phyloP scores from a whole-genome alignment of 2,329 filamentous ascomycete genomes.

The Raffaelea ambrosiae region DNA sequence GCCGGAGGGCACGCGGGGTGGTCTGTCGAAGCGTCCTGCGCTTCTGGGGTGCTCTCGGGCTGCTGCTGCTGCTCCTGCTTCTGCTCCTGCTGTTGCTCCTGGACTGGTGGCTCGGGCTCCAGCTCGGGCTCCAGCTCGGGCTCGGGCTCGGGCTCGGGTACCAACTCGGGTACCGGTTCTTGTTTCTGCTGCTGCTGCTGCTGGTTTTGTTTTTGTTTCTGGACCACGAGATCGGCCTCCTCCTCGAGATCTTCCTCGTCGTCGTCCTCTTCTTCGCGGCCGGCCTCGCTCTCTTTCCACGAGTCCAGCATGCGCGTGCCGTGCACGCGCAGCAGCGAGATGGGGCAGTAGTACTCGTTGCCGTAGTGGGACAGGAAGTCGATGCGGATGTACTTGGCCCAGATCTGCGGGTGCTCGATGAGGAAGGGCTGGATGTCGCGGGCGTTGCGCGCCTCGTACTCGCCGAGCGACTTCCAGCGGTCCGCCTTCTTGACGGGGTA shows the following conservation, averaged over 20 bases:
- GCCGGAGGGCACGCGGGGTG: too few species aligned
- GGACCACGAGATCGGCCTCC: slow-evolving; percentile 21
- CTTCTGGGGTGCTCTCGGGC: background rate
- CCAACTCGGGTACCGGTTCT: slow-evolving; percentile 1
- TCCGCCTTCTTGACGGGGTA: slow-evolving; percentile 93
- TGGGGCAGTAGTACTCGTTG: slow-evolving; percentile 91
- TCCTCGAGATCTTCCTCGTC: slow-evolving; percentile 39
- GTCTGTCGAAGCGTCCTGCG: too few species aligned
- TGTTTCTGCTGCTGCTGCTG: slow-evolving; percentile 1
- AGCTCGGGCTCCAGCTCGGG: slow-evolving; percentile 7
- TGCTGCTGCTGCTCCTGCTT: slow-evolving; percentile 4
- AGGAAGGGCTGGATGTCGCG: slow-evolving; percentile 91
- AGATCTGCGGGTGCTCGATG: slow-evolving; percentile 90
- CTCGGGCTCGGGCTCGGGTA: slow-evolving; percentile 16
- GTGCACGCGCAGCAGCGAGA: slow-evolving; percentile 85
- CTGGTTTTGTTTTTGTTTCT: background rate
- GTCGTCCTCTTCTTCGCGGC: slow-evolving; percentile 55
- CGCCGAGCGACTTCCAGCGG: slow-evolving; percentile 83
- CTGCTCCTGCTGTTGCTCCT: slow-evolving; percentile 1
- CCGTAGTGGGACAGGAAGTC: slow-evolving; percentile 93
- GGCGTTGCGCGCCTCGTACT: slow-evolving; percentile 85
- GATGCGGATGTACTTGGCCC: slow-evolving; percentile 85
- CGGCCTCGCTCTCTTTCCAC: slow-evolving; percentile 70
- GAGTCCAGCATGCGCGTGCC: slow-evolving; percentile 95
- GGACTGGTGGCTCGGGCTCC: background rate